Percentiles rank a stretch among this genome's conserved stretches.
These are phyloP conservation scores for Meira nashicola DNA, from an alignment of 1,284 basidiomycete species.

Conservation along the genomic window DNA sequence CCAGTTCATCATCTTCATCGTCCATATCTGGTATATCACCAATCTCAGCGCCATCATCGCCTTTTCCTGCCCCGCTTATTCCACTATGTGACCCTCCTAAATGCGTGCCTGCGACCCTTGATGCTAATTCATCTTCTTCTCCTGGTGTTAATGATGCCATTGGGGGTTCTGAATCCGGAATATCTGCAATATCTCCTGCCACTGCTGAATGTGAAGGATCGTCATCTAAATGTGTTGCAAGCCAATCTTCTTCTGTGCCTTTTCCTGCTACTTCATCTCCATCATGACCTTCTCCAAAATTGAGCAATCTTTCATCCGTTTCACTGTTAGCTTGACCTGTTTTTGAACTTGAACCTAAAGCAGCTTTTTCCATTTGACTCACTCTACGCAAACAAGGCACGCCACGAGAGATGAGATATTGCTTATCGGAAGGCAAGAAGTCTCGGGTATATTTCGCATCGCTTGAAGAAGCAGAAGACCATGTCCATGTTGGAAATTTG, in stretches of 20 bases:
- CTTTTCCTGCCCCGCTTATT: neutral
- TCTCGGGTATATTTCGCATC: conserved; percentile 67
- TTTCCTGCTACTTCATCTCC: conserved; percentile 13
- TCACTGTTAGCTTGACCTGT: neutral
- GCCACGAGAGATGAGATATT: conserved; percentile 70
- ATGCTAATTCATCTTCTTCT: conserved; percentile 41
- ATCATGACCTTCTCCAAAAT: conserved; percentile 15
- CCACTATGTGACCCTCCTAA: neutral
- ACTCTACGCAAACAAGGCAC: conserved; percentile 48
- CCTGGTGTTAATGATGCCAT: conserved; percentile 31
- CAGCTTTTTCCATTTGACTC: conserved; percentile 33
- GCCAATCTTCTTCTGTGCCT: conserved; percentile 18
- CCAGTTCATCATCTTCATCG: conserved; percentile 32
- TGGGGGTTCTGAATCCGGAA: conserved; percentile 38
- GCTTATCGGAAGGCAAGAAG: conserved; percentile 88
- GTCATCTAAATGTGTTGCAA: conserved; percentile 20
- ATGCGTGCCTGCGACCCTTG: conserved; percentile 27
- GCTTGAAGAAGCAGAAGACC: conserved; percentile 59
- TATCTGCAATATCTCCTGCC: conserved; percentile 35
- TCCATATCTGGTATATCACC: conserved; percentile 45
- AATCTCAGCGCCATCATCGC: conserved; percentile 19
- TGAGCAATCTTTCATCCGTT: conserved; percentile 13
- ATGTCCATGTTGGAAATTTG: conserved; percentile 52
- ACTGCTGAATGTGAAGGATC: neutral
- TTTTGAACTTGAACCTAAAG: conserved; percentile 8